These are phyloP conservation scores for Candida parachauliodes DNA, from an alignment of 805 yeast species.

Conservation along the genomic window DNA sequence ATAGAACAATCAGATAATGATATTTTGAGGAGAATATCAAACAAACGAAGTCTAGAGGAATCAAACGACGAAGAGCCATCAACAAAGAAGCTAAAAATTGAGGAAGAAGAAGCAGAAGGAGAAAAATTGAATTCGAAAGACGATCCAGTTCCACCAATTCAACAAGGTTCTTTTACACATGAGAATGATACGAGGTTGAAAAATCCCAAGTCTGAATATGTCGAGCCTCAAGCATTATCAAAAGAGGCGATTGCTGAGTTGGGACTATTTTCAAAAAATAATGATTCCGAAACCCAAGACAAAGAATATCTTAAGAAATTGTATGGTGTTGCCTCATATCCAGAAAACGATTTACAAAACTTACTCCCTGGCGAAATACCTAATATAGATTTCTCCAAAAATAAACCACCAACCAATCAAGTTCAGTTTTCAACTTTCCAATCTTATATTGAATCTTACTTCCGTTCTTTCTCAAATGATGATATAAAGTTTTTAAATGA, in stretches of 20 bases:
- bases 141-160: slow-evolving; percentile 46
- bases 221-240: slow-evolving; percentile 64
- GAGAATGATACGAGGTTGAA: slow-evolving; percentile 58
- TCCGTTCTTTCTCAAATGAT: slow-evolving; percentile 72
- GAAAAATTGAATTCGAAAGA: slow-evolving; percentile 20
- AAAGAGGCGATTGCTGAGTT: slow-evolving; percentile 56
- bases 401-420: slow-evolving; percentile 73
- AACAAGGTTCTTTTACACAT: slow-evolving; percentile 40
- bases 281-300: slow-evolving; percentile 61
- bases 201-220: slow-evolving; percentile 76
- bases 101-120: slow-evolving; percentile 3
- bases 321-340: slow-evolving; percentile 89
- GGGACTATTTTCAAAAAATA: slow-evolving; percentile 62
- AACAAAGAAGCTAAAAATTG: slow-evolving; percentile 7
- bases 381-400: slow-evolving; percentile 75
- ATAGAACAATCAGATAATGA: slow-evolving; percentile 29
- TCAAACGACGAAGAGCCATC: slow-evolving; percentile 8
- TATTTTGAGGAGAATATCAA: slow-evolving; percentile 18
- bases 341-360: slow-evolving; percentile 68
- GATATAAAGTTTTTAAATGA: slow-evolving; percentile 72
- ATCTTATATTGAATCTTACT: slow-evolving; percentile 80
- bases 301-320: slow-evolving; percentile 70
- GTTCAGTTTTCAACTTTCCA: slow-evolving; percentile 88
- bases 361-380: slow-evolving; percentile 88
- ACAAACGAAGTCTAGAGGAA: slow-evolving; percentile 4